Evolutionary conservation across 2,329 filamentous ascomycete species (phyloP).

Genomic region (Colletotrichum sp.): DNA sequence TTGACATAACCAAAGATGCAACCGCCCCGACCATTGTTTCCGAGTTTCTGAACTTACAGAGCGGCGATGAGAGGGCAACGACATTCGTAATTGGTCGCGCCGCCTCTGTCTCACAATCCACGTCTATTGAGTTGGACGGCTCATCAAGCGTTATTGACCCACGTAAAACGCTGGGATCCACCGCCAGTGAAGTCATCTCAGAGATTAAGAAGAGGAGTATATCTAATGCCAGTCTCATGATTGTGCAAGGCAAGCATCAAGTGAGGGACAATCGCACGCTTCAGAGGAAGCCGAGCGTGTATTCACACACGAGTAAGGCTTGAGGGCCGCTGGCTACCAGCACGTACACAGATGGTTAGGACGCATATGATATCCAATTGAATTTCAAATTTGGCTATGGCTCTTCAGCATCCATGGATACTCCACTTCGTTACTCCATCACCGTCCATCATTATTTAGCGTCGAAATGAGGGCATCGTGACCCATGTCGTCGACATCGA

Average conservation of each 20-base stretch:
- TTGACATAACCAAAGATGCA: background rate
- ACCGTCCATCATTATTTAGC: background rate
- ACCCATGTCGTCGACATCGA: background rate
- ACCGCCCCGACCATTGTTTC: background rate
- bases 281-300: background rate
- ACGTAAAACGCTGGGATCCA: background rate
- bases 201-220: background rate
- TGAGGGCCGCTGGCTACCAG: background rate
- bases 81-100: background rate
- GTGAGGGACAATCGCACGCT: background rate
- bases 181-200: background rate
- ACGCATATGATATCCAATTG: background rate
- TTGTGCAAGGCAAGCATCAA: background rate
- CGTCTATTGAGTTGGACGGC: background rate
- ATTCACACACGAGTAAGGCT: background rate
- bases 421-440: background rate
- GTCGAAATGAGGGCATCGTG: background rate
- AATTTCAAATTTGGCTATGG: background rate
- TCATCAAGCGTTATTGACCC: background rate
- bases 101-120: background rate
- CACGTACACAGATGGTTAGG: background rate
- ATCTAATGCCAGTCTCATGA: background rate
- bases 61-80: background rate
- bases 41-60: background rate
- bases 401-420: background rate